Percentiles rank a stretch among this genome's conserved stretches.
Evolutionary conservation across 257 asterid genomes (phyloP).

Genomic region (Euphrasia confusa): DNA sequence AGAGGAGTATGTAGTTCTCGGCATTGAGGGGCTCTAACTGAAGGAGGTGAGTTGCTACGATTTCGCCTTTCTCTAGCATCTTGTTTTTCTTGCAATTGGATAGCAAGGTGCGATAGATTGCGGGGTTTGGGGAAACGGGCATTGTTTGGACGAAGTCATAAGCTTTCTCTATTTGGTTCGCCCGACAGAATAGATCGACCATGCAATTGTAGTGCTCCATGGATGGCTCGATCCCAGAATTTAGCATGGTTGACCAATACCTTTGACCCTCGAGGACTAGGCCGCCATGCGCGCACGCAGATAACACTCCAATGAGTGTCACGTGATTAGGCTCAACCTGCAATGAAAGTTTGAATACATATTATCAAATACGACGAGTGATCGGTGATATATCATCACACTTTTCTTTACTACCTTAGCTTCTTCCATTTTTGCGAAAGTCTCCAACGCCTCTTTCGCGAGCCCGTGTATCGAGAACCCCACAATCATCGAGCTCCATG

Average conservation of each 20-base stretch:
- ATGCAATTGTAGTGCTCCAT: constrained; percentile 71
- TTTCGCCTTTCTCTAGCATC: constrained; percentile 45
- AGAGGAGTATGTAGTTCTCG: constrained; percentile 58
- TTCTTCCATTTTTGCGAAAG: constrained; percentile 50
- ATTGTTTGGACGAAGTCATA: constrained; percentile 37
- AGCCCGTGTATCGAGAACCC: constrained; percentile 63
- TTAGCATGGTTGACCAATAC: constrained; percentile 54
- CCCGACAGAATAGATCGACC: constrained; percentile 58
- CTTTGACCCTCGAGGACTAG: constrained; percentile 47
- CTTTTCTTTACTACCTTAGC: constrained; percentile 34
- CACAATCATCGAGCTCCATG: constrained; percentile 78
- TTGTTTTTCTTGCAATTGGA: constrained; percentile 53
- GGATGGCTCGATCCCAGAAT: constrained; percentile 56
- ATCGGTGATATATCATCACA: too few species aligned
- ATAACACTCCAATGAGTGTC: constrained; percentile 51
- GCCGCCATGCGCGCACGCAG: constrained; percentile 64
- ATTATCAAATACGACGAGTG: too few species aligned
- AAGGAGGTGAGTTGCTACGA: constrained; percentile 42
- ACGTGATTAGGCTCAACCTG: constrained; percentile 68
- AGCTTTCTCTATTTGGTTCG: constrained; percentile 50
- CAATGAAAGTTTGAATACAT: not conserved
- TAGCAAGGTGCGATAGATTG: constrained; percentile 58
- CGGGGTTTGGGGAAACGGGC: constrained; percentile 55
- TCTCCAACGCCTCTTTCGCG: constrained; percentile 48
- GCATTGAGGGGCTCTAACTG: constrained; percentile 56